A percentile compares a stretch with the other conserved stretches of the same genome.
These are phyloP conservation scores for Exserohilum turcica DNA, from an alignment of 2,329 filamentous ascomycete species.

Conservation along the genomic window DNA sequence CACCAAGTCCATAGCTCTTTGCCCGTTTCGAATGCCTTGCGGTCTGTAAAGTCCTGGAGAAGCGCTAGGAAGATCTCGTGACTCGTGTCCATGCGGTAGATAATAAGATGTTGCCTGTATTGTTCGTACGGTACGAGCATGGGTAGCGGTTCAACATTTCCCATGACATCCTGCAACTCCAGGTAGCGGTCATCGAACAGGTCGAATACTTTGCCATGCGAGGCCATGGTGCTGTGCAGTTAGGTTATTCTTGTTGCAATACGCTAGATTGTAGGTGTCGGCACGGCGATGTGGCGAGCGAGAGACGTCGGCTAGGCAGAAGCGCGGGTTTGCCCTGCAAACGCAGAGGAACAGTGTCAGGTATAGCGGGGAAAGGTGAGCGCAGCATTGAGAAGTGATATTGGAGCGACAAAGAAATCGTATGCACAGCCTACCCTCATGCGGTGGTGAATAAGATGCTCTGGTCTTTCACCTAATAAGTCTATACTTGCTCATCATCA, in stretches of 20 bases:
- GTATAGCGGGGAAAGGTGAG: neutral
- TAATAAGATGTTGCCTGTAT: constrained; percentile 29
- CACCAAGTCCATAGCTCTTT: constrained; percentile 43
- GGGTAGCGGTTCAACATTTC: constrained; percentile 38
- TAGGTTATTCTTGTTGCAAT: neutral
- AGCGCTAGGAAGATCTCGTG: constrained; percentile 34
- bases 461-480: neutral
- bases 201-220: constrained; percentile 37
- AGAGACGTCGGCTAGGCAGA: constrained; percentile 7
- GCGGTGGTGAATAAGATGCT: neutral
- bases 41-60: constrained; percentile 39
- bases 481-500: constrained; percentile 8
- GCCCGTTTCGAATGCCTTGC: constrained; percentile 16
- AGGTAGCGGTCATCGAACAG: constrained; percentile 41
- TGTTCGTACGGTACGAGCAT: constrained; percentile 39
- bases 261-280: neutral
- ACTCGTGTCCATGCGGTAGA: constrained; percentile 36
- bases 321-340: constrained; percentile 3
- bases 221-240: constrained; percentile 24
- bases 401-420: neutral
- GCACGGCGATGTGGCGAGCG: neutral
- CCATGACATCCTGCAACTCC: constrained; percentile 38
- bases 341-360: constrained; percentile 14
- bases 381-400: neutral
- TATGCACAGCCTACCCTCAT: neutral